phyloP scores from a whole-genome alignment of 768 basidiomycete genomes.

The Termitomyces sp. region DNA sequence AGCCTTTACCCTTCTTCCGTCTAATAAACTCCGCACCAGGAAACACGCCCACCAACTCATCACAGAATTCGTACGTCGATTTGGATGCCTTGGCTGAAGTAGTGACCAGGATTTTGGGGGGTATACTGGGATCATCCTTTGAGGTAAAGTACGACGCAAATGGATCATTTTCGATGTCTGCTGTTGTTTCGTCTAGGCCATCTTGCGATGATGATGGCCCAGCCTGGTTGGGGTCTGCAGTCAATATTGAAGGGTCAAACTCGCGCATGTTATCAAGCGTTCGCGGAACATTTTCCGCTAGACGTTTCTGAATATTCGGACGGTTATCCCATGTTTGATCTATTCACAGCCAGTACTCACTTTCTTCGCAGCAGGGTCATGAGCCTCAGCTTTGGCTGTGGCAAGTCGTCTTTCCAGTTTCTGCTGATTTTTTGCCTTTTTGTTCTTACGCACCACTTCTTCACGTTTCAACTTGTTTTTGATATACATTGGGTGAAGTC shows the following conservation, averaged over 20 bases:
- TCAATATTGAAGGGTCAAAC: slow-evolving; percentile 66
- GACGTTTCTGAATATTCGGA: slow-evolving; percentile 55
- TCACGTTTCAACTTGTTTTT: slow-evolving; percentile 89
- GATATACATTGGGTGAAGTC: slow-evolving; percentile 64
- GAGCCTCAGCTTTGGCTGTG: slow-evolving; percentile 69
- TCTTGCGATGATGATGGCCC: slow-evolving; percentile 31
- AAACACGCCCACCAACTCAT: slow-evolving; percentile 84
- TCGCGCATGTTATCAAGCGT: slow-evolving; percentile 94
- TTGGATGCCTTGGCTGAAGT: slow-evolving; percentile 89
- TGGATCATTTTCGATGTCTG: slow-evolving; percentile 68
- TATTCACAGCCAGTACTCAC: slow-evolving; percentile 32
- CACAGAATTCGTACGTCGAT: slow-evolving; percentile 86
- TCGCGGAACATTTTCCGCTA: slow-evolving; percentile 79
- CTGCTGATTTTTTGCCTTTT: slow-evolving; percentile 71
- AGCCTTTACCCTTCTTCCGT: slow-evolving; percentile 84
- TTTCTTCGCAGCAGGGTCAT: slow-evolving; percentile 74
- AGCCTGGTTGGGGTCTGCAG: slow-evolving; percentile 40
- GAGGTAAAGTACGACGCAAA: slow-evolving; percentile 76
- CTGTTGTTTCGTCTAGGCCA: slow-evolving; percentile 53
- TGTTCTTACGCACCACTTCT: slow-evolving; percentile 65
- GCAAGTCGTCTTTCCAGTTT: slow-evolving; percentile 81
- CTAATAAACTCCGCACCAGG: slow-evolving; percentile 89
- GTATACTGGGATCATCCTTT: slow-evolving; percentile 59
- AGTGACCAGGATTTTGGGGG: slow-evolving; percentile 87
- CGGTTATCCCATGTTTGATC: not conserved